These are phyloP conservation scores for Candida tetrigidarum DNA, from an alignment of 1,139 yeast genomes.

Conservation along the genomic window DNA sequence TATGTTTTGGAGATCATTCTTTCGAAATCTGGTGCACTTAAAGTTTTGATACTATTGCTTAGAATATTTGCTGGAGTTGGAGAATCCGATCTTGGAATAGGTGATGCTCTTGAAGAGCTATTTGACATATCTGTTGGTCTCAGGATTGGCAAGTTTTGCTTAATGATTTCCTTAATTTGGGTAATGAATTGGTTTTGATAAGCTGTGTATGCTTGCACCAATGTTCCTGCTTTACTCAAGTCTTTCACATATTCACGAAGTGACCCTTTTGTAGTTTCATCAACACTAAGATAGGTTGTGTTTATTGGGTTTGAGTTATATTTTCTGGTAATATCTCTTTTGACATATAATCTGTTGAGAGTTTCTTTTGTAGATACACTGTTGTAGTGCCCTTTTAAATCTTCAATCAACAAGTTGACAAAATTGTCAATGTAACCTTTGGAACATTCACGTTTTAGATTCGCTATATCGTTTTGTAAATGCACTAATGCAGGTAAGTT, in stretches of 20 bases:
- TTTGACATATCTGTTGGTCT: constrained; percentile 25
- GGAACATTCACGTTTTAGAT: constrained; percentile 64
- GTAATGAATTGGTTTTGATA: constrained; percentile 71
- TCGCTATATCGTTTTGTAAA: constrained; percentile 54
- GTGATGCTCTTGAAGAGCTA: constrained; percentile 35
- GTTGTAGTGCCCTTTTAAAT: constrained; percentile 61
- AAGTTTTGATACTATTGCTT: constrained; percentile 60
- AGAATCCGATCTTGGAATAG: constrained; percentile 28
- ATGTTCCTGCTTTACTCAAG: constrained; percentile 63
- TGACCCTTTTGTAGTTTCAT: constrained; percentile 36
- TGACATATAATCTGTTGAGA: constrained; percentile 49
- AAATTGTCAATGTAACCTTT: constrained; percentile 64
- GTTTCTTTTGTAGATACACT: constrained; percentile 54
- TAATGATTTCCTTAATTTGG: constrained; percentile 76
- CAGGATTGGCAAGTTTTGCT: constrained; percentile 57
- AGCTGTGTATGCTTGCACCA: constrained; percentile 63
- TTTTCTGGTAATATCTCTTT: constrained; percentile 28
- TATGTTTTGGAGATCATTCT: constrained; percentile 66
- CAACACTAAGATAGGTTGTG: constrained; percentile 37
- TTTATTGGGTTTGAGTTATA: constrained; percentile 23
- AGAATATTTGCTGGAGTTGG: constrained; percentile 20
- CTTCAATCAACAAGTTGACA: constrained; percentile 57
- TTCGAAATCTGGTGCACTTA: constrained; percentile 78
- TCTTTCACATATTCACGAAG: constrained; percentile 55
- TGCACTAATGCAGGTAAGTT: constrained; percentile 61